Evolutionary conservation across 768 basidiomycete genomes (phyloP), one percentile per base, ranked within the genome.

Genomic region (Lyophyllum decastes): DNA sequence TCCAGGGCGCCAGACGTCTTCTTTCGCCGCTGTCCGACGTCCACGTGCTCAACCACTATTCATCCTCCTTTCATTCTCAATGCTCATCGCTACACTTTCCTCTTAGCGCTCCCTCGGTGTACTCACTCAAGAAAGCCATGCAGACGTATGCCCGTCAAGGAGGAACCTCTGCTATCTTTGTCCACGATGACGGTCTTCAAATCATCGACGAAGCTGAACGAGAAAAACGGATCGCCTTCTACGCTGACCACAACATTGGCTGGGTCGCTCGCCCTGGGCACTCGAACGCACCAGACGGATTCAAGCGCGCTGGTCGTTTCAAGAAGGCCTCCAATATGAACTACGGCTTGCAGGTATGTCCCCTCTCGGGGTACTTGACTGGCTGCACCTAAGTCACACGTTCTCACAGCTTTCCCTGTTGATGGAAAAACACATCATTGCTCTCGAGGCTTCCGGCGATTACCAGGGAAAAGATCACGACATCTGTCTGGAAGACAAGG

Each of bases 321-420:
- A 94, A 95, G 79, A 95, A 95, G 71, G 90, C 90, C 1, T 87
- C 85, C 2, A 95, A 95, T 71, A 91, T 95, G 89, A 95, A 94
- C 68, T 92, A 86, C 65, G 90, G 87, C 0, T 77, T 81, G 16
- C 71, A 75, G 59, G 77, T 79, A 59, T 62, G 70, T 49, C 33
- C 59, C 35, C 43, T 34, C 1, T 19, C 1, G n/a, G 1, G n/a
- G 3, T 10, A 25, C 5, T 12, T 26, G 0, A 21, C 2, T 12
- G 19, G 7, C n/a, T 12, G 49, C 52, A 35, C n/a, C 49, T 40
- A 49, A 59, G 44, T 60, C 45, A n/a, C 10, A 40, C 52, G 17
- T 26, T 22, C 16, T 24, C 81, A 9, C 73, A 85, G 64, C 77
- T 93, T 5, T 88, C 86, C 4, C 76, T 92, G 26, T 81, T 85